Conservation (phyloP, 345 rosid genomes). For the Euclidium syriacum region DNA sequence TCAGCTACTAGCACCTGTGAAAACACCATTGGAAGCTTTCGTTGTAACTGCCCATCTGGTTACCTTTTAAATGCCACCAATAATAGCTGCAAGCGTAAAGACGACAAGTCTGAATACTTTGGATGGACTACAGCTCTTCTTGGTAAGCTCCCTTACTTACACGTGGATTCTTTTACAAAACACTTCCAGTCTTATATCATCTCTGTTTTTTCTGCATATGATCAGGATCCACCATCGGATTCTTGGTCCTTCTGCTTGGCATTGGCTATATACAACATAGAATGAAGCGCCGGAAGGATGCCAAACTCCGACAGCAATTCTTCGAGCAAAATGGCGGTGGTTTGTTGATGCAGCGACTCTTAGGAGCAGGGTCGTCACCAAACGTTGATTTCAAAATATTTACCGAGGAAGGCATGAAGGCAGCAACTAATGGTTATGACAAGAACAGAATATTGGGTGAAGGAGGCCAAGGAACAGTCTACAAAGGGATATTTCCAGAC, state of each 20-base stretch:
- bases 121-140: background rate
- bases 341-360: slow-evolving; percentile 3
- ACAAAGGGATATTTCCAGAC: slow-evolving; percentile 25
- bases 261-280: background rate
- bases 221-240: background rate
- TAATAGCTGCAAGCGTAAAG: no score
- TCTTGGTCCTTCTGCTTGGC: slow-evolving; percentile 6
- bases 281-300: background rate
- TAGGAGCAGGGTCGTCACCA: background rate
- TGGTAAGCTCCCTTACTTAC: background rate
- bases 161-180: background rate
- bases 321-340: slow-evolving; percentile 20
- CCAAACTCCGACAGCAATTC: slow-evolving; percentile 6
- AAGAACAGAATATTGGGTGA: slow-evolving; percentile 8
- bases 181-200: background rate
- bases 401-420: slow-evolving; percentile 14
- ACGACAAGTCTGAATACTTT: background rate
- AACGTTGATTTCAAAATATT: slow-evolving; percentile 6
- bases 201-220: background rate
- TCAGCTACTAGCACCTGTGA: background rate
- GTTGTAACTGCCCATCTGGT: no score
- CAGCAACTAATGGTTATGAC: slow-evolving; percentile 14
- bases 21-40: no score
- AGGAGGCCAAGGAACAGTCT: slow-evolving; percentile 30
- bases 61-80: no score